A percentile compares a stretch with the other conserved stretches of the same genome.
Conservation (phyloP, 768 basidiomycete genomes). For the Tephrocybe sp. region DNA sequence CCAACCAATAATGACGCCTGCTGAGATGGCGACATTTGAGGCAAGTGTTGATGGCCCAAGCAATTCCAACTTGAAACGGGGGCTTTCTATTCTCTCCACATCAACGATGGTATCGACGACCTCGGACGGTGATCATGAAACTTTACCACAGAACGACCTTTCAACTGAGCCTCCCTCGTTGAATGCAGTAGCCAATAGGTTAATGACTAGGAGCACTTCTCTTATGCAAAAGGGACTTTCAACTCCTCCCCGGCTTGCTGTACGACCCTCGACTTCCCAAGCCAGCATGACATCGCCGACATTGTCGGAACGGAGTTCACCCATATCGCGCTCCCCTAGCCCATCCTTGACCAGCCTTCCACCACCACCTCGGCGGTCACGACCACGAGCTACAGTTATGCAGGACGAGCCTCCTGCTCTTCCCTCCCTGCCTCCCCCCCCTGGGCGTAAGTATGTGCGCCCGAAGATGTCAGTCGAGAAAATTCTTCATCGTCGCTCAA, state of each 20-base stretch:
- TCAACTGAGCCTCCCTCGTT: constrained; percentile 21
- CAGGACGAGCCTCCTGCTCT: constrained; percentile 9
- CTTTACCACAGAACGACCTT: constrained; percentile 21
- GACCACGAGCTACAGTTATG: constrained; percentile 22
- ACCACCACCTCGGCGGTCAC: constrained; percentile 50
- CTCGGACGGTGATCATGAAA: constrained; percentile 28
- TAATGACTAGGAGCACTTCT: constrained; percentile 19
- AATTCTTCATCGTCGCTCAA: constrained; percentile 42
- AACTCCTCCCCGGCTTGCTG: constrained; percentile 15
- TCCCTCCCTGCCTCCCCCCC: constrained; percentile 33
- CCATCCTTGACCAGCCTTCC: constrained; percentile 40
- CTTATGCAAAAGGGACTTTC: constrained; percentile 15
- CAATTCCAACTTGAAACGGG: constrained; percentile 27
- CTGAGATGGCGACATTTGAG: constrained; percentile 61
- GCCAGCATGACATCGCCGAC: constrained; percentile 20
- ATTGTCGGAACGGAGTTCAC: constrained; percentile 16
- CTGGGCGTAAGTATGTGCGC: constrained; percentile 22
- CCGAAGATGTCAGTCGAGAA: constrained; percentile 35
- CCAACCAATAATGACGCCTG: constrained; percentile 66
- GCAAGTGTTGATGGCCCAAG: constrained; percentile 38
- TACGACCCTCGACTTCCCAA: constrained; percentile 36
- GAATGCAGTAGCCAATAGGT: constrained; percentile 10
- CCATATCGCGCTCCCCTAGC: constrained; percentile 19
- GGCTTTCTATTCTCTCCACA: constrained; percentile 35
- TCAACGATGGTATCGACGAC: constrained; percentile 30